Percentiles rank a stretch among this genome's conserved stretches.
Evolutionary conservation across 257 asterid species (phyloP).

Genomic region (Forsythia suspensa): DNA sequence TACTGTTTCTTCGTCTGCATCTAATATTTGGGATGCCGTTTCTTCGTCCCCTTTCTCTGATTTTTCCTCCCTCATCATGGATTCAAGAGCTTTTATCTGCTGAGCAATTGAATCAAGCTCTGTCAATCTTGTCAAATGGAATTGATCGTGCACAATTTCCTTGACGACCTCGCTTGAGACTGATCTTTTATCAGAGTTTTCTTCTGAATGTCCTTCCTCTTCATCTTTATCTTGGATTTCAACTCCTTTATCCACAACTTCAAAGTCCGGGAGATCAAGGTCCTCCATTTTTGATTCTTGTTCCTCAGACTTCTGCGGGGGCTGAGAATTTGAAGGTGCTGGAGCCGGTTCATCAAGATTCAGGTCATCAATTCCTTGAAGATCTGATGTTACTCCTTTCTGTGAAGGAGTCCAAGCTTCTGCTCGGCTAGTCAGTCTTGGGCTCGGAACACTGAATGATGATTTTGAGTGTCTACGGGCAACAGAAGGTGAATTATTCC

Average conservation of each 20-base stretch:
- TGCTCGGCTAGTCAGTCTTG: conserved; percentile 51
- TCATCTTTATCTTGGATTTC: conserved; percentile 51
- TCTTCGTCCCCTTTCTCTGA: conserved; percentile 41
- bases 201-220: conserved; percentile 39
- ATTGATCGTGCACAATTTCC: conserved; percentile 74
- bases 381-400: conserved; percentile 32
- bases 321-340: conserved; percentile 15
- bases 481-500: conserved; percentile 37
- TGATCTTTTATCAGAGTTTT: conserved; percentile 54
- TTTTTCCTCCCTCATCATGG: conserved; percentile 67
- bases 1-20: conserved; percentile 82
- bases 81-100: conserved; percentile 89
- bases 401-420: conserved; percentile 72
- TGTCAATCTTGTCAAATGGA: conserved; percentile 50
- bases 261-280: conserved; percentile 71
- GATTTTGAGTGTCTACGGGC: conserved; percentile 74
- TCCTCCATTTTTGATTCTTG: conserved; percentile 49
- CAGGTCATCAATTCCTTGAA: conserved; percentile 72
- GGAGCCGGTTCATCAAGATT: conserved; percentile 75
- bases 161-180: conserved; percentile 77
- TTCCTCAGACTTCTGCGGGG: conserved; percentile 26
- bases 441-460: conserved; percentile 83
- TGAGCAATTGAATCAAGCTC: conserved; percentile 85
- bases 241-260: conserved; percentile 85
- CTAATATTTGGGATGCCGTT: conserved; percentile 52